Evolutionary conservation across 2,329 filamentous ascomycete species (phyloP), one percentile per base, ranked within the genome.

Genomic region (Celoporthe dispersa): DNA sequence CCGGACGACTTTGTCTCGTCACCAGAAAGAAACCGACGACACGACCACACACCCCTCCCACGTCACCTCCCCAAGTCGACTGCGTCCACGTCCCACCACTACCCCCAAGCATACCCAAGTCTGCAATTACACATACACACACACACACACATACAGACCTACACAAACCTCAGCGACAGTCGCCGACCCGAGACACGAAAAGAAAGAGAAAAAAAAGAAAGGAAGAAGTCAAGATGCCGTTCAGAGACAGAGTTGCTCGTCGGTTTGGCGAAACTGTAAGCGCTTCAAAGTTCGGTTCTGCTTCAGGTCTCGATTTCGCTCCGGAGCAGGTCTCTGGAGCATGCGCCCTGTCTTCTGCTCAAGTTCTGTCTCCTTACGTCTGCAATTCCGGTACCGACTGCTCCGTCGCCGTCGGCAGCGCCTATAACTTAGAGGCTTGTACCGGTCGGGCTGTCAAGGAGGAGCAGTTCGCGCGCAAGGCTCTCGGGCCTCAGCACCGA

Each of bases 181-280:
- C 57, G 9, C n/a, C 55, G 16, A 28, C n/a, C 2, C 16, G 16
- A 48, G 44, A 48, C 44, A 41, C 39, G 6, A 9, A 22, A 48
- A 48, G 7, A n/a, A 48, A 44, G 5, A 44, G 7, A 65, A 60
- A 39, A 53, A 61, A 62, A 41, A n/a, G n/a, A n/a, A n/a, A n/a
- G n/a, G n/a, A n/a, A n/a, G n/a, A 35, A n/a, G 44, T 51, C 70
- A 68, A 71, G 65, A 77, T 78, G 77, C 76, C 77, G 37, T 76
- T 79, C 69, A 74, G 77, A 62, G 77, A 78, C 41, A 71, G 74
- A 37, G 81, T 85, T 78, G 82, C 82, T 66, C 83, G 83, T 76
- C 82, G 82, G 65, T 82, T 85, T 71, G 83, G 83, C 76, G 83
- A 84, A 74, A 80, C 82, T 73, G 82, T 84, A 80, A 76, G 82